Percentiles rank a stretch among this genome's conserved stretches.
phyloP scores from a whole-genome alignment of 2,329 filamentous ascomycete genomes.

The Chaetomium globosum region DNA sequence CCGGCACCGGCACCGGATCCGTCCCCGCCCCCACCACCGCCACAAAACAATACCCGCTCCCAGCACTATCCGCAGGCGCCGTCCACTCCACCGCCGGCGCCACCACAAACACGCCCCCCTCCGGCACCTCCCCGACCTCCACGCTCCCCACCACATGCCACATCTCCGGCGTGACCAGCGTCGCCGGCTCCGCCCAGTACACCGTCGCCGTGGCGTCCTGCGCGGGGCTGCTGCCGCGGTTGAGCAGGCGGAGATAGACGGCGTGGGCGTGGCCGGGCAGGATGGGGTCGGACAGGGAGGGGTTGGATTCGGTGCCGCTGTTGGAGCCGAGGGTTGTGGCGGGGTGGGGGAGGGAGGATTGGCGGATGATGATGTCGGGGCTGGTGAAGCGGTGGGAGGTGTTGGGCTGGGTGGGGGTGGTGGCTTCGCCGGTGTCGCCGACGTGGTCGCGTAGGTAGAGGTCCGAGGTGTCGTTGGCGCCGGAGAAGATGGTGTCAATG shows the following conservation, averaged over 20 bases:
- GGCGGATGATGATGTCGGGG: slow-evolving; percentile 28
- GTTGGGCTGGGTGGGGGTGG: not conserved
- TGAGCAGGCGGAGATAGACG: slow-evolving; percentile 23
- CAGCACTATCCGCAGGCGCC: not conserved
- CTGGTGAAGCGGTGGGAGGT: not conserved
- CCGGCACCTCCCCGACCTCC: not conserved
- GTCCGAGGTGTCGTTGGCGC: slow-evolving; percentile 13
- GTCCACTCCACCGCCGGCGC: slow-evolving; percentile 19
- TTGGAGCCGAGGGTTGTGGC: slow-evolving; percentile 10
- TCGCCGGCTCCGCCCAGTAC: slow-evolving; percentile 22
- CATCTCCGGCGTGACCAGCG: slow-evolving; percentile 23
- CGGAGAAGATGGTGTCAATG: slow-evolving; percentile 21
- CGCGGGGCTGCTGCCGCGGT: slow-evolving; percentile 16
- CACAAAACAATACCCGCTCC: slow-evolving; percentile 25
- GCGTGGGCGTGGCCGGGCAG: slow-evolving; percentile 17
- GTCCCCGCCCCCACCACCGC: slow-evolving; percentile 11
- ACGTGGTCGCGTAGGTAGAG: slow-evolving; percentile 24
- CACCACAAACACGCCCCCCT: slow-evolving; percentile 7
- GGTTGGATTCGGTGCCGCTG: slow-evolving; percentile 20
- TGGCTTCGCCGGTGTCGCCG: slow-evolving; percentile 14
- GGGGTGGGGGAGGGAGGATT: slow-evolving; percentile 19
- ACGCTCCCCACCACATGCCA: slow-evolving; percentile 23
- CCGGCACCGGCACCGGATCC: slow-evolving; percentile 16
- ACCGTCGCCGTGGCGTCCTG: slow-evolving; percentile 3
- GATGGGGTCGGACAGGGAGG: slow-evolving; percentile 19